A percentile compares a stretch with the other conserved stretches of the same genome.
Conservation (phyloP, 768 basidiomycete species). For the Inosperma sp. region DNA sequence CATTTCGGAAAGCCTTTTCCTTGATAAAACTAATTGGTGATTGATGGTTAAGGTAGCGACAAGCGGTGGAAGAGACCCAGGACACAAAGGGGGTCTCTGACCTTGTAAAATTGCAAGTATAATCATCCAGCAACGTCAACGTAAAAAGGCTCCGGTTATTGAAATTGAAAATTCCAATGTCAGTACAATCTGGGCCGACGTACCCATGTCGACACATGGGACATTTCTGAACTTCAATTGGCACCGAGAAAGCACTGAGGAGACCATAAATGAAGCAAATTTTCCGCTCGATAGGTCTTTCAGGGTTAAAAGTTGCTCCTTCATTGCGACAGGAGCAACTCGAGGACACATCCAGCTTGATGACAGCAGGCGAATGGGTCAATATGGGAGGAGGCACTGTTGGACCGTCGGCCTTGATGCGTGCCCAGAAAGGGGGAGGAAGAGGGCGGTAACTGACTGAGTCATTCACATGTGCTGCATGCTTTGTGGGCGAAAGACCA, state of each 20-base stretch:
- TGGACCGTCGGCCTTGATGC: conserved; percentile 7
- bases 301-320: conserved; percentile 5
- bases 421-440: conserved; percentile 15
- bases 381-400: background rate
- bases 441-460: conserved; percentile 13
- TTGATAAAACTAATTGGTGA: conserved; percentile 20
- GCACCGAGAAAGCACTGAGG: background rate
- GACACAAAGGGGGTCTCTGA: conserved; percentile 35
- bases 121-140: conserved; percentile 32
- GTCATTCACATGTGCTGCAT: background rate
- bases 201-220: conserved; percentile 14
- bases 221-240: conserved; percentile 19
- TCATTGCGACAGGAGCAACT: conserved; percentile 12
- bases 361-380: background rate
- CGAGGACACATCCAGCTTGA: conserved; percentile 8
- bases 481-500: background rate
- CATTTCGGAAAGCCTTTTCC: conserved; percentile 25
- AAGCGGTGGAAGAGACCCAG: conserved; percentile 21
- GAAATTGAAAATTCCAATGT: conserved; percentile 31
- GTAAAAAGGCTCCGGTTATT: conserved; percentile 29
- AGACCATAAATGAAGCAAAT: conserved; percentile 15
- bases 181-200: conserved; percentile 29
- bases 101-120: conserved; percentile 26
- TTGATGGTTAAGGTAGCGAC: conserved; percentile 17
- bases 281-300: background rate